phyloP scores from a whole-genome alignment of 2,329 filamentous ascomycete genomes.

The Rhynchosporium graminicola region DNA sequence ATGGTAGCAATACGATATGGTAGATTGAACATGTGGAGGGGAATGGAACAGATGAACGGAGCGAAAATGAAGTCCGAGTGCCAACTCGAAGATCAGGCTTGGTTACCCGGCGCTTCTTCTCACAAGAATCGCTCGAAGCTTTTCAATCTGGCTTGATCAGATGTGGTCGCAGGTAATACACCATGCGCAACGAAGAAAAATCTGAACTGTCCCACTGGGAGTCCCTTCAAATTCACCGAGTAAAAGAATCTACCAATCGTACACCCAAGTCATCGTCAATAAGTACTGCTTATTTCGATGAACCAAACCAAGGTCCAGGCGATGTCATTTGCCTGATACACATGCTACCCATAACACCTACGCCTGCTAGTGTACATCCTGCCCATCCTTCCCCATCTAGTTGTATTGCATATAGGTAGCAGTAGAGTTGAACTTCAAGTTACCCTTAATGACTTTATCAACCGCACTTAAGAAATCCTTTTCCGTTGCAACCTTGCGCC shows the following conservation, averaged over 20 bases:
- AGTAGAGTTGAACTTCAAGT: conserved; percentile 98
- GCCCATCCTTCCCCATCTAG: conserved; percentile 50
- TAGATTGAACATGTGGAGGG: neutral
- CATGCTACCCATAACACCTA: conserved; percentile 39
- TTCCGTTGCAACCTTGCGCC: conserved; percentile 96
- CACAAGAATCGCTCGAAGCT: neutral
- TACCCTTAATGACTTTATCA: conserved; percentile 99
- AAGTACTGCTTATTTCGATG: neutral
- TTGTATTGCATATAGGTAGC: conserved; percentile 99
- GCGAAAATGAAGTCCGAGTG: neutral
- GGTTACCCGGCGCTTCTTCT: neutral
- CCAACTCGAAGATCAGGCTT: neutral
- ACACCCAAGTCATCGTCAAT: neutral
- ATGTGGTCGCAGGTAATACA: neutral
- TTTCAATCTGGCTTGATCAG: neutral
- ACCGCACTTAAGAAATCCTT: conserved; percentile 98
- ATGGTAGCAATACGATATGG: neutral
- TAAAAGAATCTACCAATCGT: neutral
- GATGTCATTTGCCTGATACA: conserved; percentile 23
- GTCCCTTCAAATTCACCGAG: neutral
- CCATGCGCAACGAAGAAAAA: neutral
- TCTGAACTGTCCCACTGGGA: neutral
- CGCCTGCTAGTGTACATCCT: conserved; percentile 40
- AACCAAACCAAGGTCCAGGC: conserved; percentile 10
- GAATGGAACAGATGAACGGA: too few species aligned